phyloP scores from a whole-genome alignment of 768 basidiomycete genomes.

The Leccinum obscurum region DNA sequence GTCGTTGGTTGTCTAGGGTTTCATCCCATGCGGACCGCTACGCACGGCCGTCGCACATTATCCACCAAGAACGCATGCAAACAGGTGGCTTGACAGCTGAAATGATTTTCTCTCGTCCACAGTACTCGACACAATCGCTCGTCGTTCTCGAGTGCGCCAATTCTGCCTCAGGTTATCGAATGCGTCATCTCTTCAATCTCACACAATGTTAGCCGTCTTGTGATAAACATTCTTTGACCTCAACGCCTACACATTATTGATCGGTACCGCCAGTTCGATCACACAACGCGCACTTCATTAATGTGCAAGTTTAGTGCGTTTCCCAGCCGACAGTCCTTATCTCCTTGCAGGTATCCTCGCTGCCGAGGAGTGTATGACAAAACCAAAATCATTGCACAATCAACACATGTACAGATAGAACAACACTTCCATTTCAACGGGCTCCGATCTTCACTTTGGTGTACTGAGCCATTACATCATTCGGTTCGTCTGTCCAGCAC shows the following conservation, averaged over 20 bases:
- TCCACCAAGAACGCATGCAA: neutral
- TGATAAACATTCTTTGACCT: conserved; percentile 1
- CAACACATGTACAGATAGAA: neutral
- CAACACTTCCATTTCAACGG: neutral
- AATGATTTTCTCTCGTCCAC: neutral
- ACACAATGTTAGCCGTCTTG: neutral
- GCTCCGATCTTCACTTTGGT: neutral
- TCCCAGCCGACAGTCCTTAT: neutral
- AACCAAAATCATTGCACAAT: conserved; percentile 4
- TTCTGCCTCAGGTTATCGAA: conserved; percentile 4
- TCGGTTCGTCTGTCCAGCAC: neutral
- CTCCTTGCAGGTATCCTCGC: conserved; percentile 1
- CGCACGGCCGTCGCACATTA: neutral
- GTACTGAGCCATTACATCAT: neutral
- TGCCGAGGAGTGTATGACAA: neutral
- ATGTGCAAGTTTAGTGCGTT: neutral
- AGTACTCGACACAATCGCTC: neutral
- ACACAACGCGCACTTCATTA: neutral
- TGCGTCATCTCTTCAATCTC: neutral
- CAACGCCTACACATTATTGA: conserved; percentile 11
- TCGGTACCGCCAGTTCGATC: neutral
- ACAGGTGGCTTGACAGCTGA: neutral
- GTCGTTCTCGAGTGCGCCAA: neutral
- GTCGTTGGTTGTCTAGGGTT: conserved; percentile 6
- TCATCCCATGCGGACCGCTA: neutral